Percentiles rank a stretch among this genome's conserved stretches.
Conservation (phyloP, 2,329 filamentous ascomycete species). For the Cladosporium sp. region DNA sequence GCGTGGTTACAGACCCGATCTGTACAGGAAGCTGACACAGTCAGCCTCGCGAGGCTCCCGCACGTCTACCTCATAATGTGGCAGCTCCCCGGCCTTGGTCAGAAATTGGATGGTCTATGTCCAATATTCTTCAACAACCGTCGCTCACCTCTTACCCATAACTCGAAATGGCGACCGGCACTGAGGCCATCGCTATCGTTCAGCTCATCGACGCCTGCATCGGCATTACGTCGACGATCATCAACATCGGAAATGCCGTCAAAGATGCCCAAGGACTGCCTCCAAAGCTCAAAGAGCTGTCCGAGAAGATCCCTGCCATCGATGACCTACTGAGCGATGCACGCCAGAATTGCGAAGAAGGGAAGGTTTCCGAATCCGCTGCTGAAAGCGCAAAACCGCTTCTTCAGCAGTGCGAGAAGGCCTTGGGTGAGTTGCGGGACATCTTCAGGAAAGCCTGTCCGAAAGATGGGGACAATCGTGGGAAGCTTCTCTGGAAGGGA, state of each 20-base stretch:
- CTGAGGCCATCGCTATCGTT: too few species aligned
- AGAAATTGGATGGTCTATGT: too few species aligned
- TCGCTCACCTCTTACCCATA: too few species aligned
- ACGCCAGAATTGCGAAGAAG: neutral
- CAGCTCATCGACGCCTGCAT: slow-evolving; percentile 17
- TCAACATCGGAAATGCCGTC: slow-evolving; percentile 17
- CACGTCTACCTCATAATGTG: too few species aligned
- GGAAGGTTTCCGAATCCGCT: slow-evolving; percentile 4
- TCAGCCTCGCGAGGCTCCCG: too few species aligned
- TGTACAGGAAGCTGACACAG: too few species aligned
- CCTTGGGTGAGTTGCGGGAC: slow-evolving; percentile 4
- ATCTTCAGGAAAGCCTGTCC: slow-evolving; percentile 14
- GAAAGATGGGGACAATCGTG: slow-evolving; percentile 11
- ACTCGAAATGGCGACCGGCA: too few species aligned
- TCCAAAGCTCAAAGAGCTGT: slow-evolving; percentile 16
- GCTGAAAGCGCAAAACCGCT: slow-evolving; percentile 6
- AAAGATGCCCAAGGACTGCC: slow-evolving; percentile 19
- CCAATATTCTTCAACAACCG: too few species aligned
- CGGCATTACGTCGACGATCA: slow-evolving; percentile 19
- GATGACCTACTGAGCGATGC: slow-evolving; percentile 15
- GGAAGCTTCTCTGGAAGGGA: slow-evolving; percentile 15
- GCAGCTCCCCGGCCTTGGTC: too few species aligned
- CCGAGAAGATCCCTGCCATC: slow-evolving; percentile 18
- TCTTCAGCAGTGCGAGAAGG: slow-evolving; percentile 12
- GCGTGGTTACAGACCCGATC: too few species aligned